Conservation (phyloP, 768 basidiomycete genomes). For the Boletellus ananiceps region DNA sequence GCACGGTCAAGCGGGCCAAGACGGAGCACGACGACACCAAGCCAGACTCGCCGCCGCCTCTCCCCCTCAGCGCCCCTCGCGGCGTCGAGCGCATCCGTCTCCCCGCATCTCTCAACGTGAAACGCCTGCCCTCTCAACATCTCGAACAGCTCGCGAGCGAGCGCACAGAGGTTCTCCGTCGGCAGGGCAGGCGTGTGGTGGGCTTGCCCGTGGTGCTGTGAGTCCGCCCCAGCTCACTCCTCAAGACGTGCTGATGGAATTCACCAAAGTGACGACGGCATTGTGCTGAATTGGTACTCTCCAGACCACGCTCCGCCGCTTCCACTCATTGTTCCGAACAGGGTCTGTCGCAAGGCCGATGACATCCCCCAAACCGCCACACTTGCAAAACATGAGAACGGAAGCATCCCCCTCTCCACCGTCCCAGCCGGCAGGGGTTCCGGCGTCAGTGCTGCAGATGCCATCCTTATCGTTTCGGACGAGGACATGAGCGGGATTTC, state of each 20-base stretch:
- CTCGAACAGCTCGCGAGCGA: constrained; percentile 17
- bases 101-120: constrained; percentile 6
- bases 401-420: background rate
- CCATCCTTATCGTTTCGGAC: constrained; percentile 22
- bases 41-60: constrained; percentile 5
- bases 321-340: constrained; percentile 11
- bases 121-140: constrained; percentile 7
- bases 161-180: constrained; percentile 14
- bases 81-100: constrained; percentile 29
- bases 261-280: constrained; percentile 23
- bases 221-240: constrained; percentile 5
- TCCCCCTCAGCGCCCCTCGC: constrained; percentile 18
- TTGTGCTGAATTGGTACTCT: constrained; percentile 28
- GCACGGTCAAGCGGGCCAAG: constrained; percentile 19
- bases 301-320: background rate
- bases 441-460: constrained; percentile 14
- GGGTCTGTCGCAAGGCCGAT: constrained; percentile 12
- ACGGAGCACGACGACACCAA: constrained; percentile 11
- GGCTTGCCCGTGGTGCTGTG: constrained; percentile 26
- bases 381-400: background rate
- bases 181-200: constrained; percentile 22
- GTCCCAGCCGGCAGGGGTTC: constrained; percentile 1
- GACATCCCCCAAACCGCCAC: background rate
- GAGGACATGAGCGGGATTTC: constrained; percentile 5
- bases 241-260: constrained; percentile 3